Base-by-base conservation (phyloP, 257 asterid genomes). In the Handroanthus guayacan region DNA sequence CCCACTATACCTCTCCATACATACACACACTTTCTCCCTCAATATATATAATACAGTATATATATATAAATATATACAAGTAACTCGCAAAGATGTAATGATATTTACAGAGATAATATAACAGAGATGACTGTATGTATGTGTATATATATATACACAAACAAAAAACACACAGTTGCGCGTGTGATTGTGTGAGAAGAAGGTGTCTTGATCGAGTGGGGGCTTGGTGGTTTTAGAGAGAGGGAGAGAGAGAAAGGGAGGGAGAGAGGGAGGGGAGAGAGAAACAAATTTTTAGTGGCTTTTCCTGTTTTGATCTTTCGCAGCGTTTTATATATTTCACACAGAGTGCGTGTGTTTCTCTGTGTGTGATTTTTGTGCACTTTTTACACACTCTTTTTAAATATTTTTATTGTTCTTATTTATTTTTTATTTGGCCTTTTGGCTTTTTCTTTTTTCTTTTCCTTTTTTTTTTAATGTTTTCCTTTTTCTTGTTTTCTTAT, bases 1-100 rank as follows among this genome's bases (percentile, higher is more conserved):
- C 87, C 84, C 83, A 63, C 86, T 79, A 57, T 85, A 82, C 87
- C 89, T 87, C 79, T 85, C 94, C 90, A 90, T 88, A 58, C 54
- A 58, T 57, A 34, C 79, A 10, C 77, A 5, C 82, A 2, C 76
- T 44, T 74, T 20, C 70, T 0, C 76, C 8, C 43, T 41, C 76
- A 77, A 82, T 66, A 80, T 75, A 78, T 78, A 84, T 50, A 16
- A 73, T 34, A 69, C 39, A 65, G 37, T 72, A 20, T 73, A 20
- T 54, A 38, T 14, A 38, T 54, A 54, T n/a, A n/a, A 47, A 58
- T 50, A 76, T 52, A 14, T 48, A 72, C 80, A 60, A 71, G 55
- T 25, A 51, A 55, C 6, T 18, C 11, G 72, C 41, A 51, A 36
- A 56, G 65, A 67, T 67, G 34, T 17, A 37, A 14, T 58, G 76